Conservation (phyloP, 2,329 filamentous ascomycete genomes). For the Monosporascus sp. region DNA sequence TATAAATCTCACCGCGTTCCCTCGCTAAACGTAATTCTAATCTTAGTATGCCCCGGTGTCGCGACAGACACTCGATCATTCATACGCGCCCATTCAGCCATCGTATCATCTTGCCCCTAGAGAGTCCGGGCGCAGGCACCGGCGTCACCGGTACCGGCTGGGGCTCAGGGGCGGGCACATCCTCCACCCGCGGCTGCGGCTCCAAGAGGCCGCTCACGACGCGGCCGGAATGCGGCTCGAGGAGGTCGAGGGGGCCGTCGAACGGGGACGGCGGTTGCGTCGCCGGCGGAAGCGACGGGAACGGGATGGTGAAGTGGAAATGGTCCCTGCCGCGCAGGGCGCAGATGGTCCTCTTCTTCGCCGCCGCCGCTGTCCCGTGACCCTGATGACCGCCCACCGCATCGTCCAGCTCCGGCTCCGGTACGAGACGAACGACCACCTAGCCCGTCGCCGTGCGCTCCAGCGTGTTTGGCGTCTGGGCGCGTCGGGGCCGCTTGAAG, state of each 20-base stretch:
- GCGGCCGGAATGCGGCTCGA: not conserved
- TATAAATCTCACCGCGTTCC: too few relatives aligned
- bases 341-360: not conserved
- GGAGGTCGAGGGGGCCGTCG: not conserved
- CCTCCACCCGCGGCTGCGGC: not conserved
- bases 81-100: not conserved
- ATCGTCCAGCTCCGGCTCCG: not conserved
- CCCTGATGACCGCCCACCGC: not conserved
- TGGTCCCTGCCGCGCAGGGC: not conserved
- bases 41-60: not conserved
- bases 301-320: not conserved
- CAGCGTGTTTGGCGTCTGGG: slow-evolving; percentile 6
- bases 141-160: too few relatives aligned
- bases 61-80: not conserved
- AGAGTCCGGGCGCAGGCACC: too few relatives aligned
- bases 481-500: slow-evolving; percentile 50
- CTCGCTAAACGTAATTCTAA: too few relatives aligned
- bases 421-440: slow-evolving; percentile 9
- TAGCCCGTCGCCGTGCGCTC: slow-evolving; percentile 27
- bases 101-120: not conserved
- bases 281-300: not conserved
- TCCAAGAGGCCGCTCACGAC: not conserved
- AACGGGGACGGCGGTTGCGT: not conserved
- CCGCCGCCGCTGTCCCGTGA: not conserved
- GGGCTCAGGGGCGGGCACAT: too few relatives aligned